Conservation (phyloP, 441 rosid species). For the Geranium incanum region DNA sequence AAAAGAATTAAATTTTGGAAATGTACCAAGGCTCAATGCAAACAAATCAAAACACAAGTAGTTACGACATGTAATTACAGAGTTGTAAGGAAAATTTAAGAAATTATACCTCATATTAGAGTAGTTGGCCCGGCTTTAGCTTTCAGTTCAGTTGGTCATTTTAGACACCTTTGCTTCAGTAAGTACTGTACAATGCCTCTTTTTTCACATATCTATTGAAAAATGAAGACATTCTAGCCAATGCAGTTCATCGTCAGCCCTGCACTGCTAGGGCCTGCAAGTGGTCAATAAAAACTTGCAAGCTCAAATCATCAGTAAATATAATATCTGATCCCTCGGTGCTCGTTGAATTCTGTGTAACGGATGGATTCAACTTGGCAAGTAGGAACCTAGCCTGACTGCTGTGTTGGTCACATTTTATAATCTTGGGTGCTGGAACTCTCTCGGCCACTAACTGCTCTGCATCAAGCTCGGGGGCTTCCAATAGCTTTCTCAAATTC, state of each 20-base stretch:
- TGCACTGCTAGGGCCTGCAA: conserved; percentile 73
- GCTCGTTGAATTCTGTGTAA: conserved; percentile 58
- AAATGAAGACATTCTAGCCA: conserved; percentile 6
- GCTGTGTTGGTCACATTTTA: conserved; percentile 82
- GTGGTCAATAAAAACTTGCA: conserved; percentile 72
- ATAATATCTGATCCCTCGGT: conserved; percentile 61
- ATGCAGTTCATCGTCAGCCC: conserved; percentile 19
- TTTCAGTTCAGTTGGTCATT: too few relatives aligned
- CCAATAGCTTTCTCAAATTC: conserved; percentile 69
- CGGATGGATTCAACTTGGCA: conserved; percentile 76
- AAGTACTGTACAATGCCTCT: not conserved
- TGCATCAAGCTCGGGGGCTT: conserved; percentile 72
- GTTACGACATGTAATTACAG: not conserved
- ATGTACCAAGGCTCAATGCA: too few relatives aligned
- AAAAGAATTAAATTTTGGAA: too few relatives aligned
- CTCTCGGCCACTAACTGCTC: conserved; percentile 57
- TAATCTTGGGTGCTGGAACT: conserved; percentile 62
- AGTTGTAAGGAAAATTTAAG: not conserved
- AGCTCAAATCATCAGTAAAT: conserved; percentile 73
- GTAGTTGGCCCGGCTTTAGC: too few relatives aligned
- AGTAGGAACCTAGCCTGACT: conserved; percentile 92
- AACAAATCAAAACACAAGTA: not conserved
- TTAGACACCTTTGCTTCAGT: not conserved
- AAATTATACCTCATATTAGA: not conserved
- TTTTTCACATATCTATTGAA: not conserved